Evolutionary conservation across 2,329 filamentous ascomycete genomes (phyloP).

Genomic region (Ophiostoma sp.): DNA sequence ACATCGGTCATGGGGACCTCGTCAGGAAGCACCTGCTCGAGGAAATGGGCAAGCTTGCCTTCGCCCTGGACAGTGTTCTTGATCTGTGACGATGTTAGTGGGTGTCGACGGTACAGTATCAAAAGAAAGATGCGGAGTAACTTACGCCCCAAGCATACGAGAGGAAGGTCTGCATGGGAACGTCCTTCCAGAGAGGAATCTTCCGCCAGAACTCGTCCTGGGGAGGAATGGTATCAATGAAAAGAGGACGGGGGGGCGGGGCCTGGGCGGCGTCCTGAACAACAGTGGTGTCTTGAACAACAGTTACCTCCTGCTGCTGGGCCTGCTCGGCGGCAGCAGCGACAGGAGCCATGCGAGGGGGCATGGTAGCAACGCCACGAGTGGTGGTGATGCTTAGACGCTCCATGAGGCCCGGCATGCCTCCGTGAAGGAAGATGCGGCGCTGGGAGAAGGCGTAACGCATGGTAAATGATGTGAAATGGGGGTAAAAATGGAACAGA

Average conservation of each 20-base stretch:
- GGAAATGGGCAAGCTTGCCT: slow-evolving; percentile 49
- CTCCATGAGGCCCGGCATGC: not conserved
- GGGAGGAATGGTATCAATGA: not conserved
- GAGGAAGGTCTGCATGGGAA: slow-evolving; percentile 50
- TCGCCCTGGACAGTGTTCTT: slow-evolving; percentile 52
- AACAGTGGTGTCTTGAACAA: not conserved
- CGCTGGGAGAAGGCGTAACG: not conserved
- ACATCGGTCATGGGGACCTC: slow-evolving; percentile 44
- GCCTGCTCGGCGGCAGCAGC: not conserved
- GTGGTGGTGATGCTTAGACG: not conserved
- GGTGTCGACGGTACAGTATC: not conserved
- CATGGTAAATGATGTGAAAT: not conserved
- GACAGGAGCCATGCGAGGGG: slow-evolving; percentile 13
- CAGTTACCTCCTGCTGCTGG: not conserved
- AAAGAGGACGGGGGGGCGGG: not conserved
- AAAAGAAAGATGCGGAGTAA: slow-evolving; percentile 22
- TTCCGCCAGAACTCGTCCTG: slow-evolving; percentile 52
- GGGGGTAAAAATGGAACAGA: not conserved
- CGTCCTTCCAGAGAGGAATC: slow-evolving; percentile 51
- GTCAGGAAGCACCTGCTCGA: slow-evolving; percentile 52
- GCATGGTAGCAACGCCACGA: not conserved
- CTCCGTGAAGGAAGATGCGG: not conserved
- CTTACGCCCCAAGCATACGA: slow-evolving; percentile 57
- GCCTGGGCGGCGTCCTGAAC: not conserved
- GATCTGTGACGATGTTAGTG: slow-evolving; percentile 37